Percentiles rank a stretch among this genome's conserved stretches.
These are phyloP conservation scores for Lumnitzera littorea DNA, from an alignment of 345 rosid genomes.

Conservation along the genomic window DNA sequence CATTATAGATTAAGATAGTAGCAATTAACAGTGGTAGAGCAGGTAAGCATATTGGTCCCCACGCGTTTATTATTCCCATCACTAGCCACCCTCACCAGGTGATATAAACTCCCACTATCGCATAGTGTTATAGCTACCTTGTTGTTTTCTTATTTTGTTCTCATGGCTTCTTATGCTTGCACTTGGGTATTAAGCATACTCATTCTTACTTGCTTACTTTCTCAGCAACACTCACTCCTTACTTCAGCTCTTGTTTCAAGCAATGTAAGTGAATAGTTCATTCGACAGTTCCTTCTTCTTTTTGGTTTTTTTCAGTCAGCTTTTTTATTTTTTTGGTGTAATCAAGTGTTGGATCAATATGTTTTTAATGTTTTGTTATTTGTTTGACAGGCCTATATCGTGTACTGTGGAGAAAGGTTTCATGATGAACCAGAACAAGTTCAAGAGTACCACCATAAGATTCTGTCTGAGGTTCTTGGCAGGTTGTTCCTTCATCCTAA, in stretches of 20 bases:
- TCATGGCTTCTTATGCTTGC: no score
- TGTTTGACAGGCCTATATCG: conserved; percentile 38
- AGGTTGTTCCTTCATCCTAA: conserved; percentile 22
- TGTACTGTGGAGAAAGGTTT: conserved; percentile 37
- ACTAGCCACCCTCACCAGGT: background rate
- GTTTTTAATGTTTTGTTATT: background rate
- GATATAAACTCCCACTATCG: background rate
- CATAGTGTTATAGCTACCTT: no score
- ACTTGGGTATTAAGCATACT: no score
- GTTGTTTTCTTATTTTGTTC: no score
- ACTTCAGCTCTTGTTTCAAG: conserved; percentile 21
- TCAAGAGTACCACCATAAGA: conserved; percentile 35
- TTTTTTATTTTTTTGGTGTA: background rate
- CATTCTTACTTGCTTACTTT: conserved; percentile 5
- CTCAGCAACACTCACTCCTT: conserved; percentile 1
- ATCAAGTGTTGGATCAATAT: background rate
- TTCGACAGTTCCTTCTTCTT: background rate
- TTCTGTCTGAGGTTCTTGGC: conserved; percentile 44
- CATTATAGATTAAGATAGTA: no score
- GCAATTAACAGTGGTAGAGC: conserved; percentile 3
- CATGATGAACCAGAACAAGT: conserved; percentile 25
- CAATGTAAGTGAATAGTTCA: conserved; percentile 21
- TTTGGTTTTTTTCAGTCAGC: background rate
- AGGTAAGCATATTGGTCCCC: conserved; percentile 2
- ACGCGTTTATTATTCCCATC: background rate